Percentiles rank a stretch among this genome's conserved stretches.
phyloP scores from a whole-genome alignment of 176 grass and related monocot genomes.

The Panicum miliaceum region DNA sequence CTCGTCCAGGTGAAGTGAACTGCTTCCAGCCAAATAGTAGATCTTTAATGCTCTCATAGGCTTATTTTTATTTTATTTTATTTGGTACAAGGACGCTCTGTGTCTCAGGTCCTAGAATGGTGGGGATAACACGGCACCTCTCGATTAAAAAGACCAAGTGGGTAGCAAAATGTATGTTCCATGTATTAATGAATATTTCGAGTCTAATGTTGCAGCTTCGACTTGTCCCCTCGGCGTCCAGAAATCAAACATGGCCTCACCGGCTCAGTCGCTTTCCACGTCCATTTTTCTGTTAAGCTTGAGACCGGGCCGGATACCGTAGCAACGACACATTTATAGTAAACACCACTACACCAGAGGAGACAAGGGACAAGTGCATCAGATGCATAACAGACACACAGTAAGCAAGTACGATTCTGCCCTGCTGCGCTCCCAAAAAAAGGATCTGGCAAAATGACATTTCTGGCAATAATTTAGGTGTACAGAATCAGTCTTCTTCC shows the following conservation, averaged over 20 bases:
- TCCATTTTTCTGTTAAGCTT: not conserved
- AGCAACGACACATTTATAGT: not conserved
- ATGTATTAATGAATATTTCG: not conserved
- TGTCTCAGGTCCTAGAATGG: not conserved
- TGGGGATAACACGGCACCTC: not conserved
- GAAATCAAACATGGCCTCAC: not conserved
- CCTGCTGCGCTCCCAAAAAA: not conserved
- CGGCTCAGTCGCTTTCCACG: no score
- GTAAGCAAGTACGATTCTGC: not conserved
- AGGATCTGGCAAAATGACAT: not conserved
- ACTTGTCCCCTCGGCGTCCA: not conserved
- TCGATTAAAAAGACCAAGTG: not conserved
- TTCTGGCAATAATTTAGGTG: slow-evolving; percentile 2
- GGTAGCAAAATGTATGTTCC: not conserved
- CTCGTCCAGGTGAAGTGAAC: not conserved
- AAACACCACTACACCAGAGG: not conserved
- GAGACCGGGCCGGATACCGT: not conserved
- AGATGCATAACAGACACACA: not conserved
- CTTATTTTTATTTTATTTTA: not conserved
- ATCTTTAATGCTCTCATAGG: not conserved
- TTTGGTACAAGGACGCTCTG: not conserved
- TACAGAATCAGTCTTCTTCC: slow-evolving; percentile 24
- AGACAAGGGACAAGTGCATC: not conserved
- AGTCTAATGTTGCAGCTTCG: not conserved
- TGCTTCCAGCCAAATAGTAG: not conserved